Conservation (phyloP, 1,284 basidiomycete species). For the Porodaedalea pini region DNA sequence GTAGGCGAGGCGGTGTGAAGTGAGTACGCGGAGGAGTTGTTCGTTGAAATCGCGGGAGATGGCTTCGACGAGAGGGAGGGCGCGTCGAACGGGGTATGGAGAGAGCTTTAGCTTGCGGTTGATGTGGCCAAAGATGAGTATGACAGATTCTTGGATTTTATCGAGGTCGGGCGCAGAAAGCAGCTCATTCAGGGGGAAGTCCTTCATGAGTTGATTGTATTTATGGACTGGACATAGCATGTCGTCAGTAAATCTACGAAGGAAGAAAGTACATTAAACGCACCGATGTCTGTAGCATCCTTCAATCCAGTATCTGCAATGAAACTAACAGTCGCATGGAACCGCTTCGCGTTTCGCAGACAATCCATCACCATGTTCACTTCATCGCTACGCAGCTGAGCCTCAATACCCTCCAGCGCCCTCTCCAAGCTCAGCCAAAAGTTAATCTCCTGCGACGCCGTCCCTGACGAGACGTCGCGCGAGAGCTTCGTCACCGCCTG, state of each 20-base stretch:
- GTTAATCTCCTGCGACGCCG: constrained; percentile 97
- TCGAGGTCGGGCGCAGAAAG: constrained; percentile 94
- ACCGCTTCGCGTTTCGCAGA: constrained; percentile 92
- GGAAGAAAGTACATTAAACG: constrained; percentile 27
- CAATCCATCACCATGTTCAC: constrained; percentile 95
- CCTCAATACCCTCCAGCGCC: constrained; percentile 90
- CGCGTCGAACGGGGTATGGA: constrained; percentile 93
- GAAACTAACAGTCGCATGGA: constrained; percentile 96
- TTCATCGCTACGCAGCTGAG: constrained; percentile 88
- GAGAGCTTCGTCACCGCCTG: constrained; percentile 94
- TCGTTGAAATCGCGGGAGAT: constrained; percentile 98
- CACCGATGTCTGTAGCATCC: constrained; percentile 84
- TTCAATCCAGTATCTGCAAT: constrained; percentile 96
- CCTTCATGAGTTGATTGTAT: constrained; percentile 98
- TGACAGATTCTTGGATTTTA: constrained; percentile 87
- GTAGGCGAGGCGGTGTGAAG: constrained; percentile 86
- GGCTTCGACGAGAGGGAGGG: constrained; percentile 94
- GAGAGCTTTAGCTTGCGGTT: constrained; percentile 95
- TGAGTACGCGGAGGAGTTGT: constrained; percentile 87
- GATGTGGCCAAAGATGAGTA: constrained; percentile 88
- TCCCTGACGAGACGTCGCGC: constrained; percentile 92
- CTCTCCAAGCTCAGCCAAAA: constrained; percentile 96
- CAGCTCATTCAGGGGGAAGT: constrained; percentile 95
- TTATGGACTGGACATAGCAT: constrained; percentile 71
- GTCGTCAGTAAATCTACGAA: background rate